Evolutionary conservation across 805 yeast species (phyloP), one percentile per base, ranked within the genome.

Genomic region (Wilhelminamyces savonicus): DNA sequence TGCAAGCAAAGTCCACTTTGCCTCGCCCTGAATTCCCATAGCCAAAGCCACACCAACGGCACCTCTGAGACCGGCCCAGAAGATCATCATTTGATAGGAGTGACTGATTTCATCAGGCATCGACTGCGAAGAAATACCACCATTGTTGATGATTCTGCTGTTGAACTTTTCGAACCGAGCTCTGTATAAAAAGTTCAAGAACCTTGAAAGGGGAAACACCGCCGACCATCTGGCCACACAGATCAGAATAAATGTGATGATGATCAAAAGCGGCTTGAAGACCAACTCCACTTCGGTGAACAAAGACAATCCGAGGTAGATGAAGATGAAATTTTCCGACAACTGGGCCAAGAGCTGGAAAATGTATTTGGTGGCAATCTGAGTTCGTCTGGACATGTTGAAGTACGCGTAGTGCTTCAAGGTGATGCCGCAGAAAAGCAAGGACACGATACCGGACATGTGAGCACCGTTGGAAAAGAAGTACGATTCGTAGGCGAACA

Each of bases 41-140:
- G 98, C 98, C 48, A 92, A 71, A 0, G 98, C 99, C 4, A 92
- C 99, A 41, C 99, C 99, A 21, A 92, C 99, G 1, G 99, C 99
- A 36, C 99, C 99, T 50, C 99, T 71, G 33, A 92, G 66, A 3
- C 99, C 99, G 3, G 98, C 98, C 99, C 99, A 92, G 55, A 92
- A 92, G 29, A 90, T 86, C 98, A 92, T 92, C 84, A 87, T 86
- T 60, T 92, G 98, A 56, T 92, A 92, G 37, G 82, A 85, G 47
- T 85, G 90, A 16, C 95, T 92, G 38, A 92, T 87, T 59, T 90
- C 97, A 46, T 87, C 96, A 2, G 83, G 82, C 8, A 71, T 59
- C 2, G 68, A 46, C 48, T 51, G 59, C 5, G 58, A 44, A 2
- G 62, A 40, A 8, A 61, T 44, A 5, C 76, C 77, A 14, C 76